phyloP scores from a whole-genome alignment of 345 rosid species.

The Euclidium syriacum region DNA sequence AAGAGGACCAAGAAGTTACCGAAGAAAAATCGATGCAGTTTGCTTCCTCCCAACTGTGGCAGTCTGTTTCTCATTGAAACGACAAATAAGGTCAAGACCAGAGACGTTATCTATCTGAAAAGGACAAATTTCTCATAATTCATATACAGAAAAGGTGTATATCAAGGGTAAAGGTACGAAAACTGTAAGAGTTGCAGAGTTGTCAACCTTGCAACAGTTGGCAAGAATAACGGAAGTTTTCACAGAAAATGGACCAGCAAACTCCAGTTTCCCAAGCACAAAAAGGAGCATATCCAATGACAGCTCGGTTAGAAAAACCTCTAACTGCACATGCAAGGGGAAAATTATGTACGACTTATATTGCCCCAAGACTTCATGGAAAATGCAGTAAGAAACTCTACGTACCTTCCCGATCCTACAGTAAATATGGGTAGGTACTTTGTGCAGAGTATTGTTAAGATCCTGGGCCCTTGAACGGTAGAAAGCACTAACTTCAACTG shows the following conservation, averaged over 20 bases:
- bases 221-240: conserved; percentile 59
- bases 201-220: conserved; percentile 77
- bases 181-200: background rate
- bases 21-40: conserved; percentile 59
- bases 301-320: conserved; percentile 63
- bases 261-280: conserved; percentile 60
- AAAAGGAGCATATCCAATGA: conserved; percentile 81
- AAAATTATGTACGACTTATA: conserved; percentile 14
- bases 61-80: conserved; percentile 49
- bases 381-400: background rate
- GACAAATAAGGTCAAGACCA: conserved; percentile 60
- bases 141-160: background rate
- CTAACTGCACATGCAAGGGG: conserved; percentile 51
- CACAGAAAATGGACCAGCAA: conserved; percentile 88
- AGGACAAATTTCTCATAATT: background rate
- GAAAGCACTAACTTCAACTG: conserved; percentile 61
- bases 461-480: conserved; percentile 48
- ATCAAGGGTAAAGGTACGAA: background rate
- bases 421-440: conserved; percentile 63
- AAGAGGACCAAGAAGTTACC: conserved; percentile 44
- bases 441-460: conserved; percentile 25
- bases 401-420: conserved; percentile 73
- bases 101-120: conserved; percentile 83
- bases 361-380: conserved; percentile 6
- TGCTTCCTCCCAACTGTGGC: conserved; percentile 55